Conservation (phyloP, 2,329 filamentous ascomycete species). For the Tolypocladium cylindrosporum region DNA sequence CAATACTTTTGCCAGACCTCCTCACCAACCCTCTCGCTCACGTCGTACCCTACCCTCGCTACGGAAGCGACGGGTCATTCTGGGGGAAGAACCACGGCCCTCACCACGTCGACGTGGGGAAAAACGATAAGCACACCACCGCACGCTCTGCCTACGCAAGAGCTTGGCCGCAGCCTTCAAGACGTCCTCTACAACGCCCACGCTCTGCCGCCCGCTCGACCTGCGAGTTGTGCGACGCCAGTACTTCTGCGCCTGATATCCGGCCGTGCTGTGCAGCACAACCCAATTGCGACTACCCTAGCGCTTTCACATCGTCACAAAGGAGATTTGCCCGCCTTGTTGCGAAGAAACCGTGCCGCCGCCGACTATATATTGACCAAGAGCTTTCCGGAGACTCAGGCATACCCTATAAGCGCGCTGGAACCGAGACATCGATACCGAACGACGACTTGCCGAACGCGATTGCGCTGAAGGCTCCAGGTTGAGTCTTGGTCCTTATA, state of each 20-base stretch:
- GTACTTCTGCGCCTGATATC: not conserved
- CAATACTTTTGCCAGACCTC: not conserved
- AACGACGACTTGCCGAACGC: not conserved
- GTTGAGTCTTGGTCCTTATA: not conserved
- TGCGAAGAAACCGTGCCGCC: too few relatives aligned
- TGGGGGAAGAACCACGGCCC: not conserved
- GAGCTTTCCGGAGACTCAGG: too few relatives aligned
- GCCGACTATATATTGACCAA: too few relatives aligned
- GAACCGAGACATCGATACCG: too few relatives aligned
- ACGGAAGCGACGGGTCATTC: not conserved
- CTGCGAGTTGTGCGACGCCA: not conserved
- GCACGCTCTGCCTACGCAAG: not conserved
- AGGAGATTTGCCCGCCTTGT: not conserved
- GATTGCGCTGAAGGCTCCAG: not conserved
- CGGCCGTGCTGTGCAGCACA: not conserved
- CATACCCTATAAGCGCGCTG: not conserved
- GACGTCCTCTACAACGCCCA: not conserved
- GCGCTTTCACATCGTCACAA: too few relatives aligned
- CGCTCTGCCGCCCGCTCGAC: not conserved
- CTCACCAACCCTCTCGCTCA: not conserved
- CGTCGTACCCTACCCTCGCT: not conserved
- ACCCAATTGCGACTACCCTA: not conserved
- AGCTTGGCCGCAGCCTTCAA: not conserved
- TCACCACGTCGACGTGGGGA: not conserved
- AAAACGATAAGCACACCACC: not conserved